Base-by-base conservation (phyloP, 352 stramenopile genomes). In the Pythium apleroticum region DNA sequence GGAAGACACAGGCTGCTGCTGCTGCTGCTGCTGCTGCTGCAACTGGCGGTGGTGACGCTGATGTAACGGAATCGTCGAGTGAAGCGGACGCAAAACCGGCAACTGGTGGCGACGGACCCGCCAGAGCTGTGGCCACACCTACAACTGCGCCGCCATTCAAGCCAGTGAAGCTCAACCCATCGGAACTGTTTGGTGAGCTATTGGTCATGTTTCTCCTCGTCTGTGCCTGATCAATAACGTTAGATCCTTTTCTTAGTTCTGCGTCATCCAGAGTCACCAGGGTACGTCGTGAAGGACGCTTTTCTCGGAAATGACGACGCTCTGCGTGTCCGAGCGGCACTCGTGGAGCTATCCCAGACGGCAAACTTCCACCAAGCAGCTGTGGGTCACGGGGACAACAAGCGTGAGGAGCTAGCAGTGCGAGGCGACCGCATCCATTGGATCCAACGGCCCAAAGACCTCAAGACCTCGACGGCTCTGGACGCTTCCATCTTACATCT, bases 381-480 rank as follows among this genome's bases (percentile, higher is more conserved):
- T 14, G 65, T 89, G 17, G 78, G 76, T 5, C 59, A 73, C 39
- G 78, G 72, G 24, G 69, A 75, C 19, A 79, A 79, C 27, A 52
- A 72, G 10, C 64, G 77, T n/a, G 73, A 74, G 19, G 76, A 88
- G 46, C 60, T 58, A 15, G 46, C 71, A 0, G 69, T 88, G 41
- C 80, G 84, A 46, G 84, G 84, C 19, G 84, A 93, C 43, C 76
- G 77, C 37, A 90, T 93, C 41, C 72, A 78, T 55, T 91, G 84
- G 84, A 80, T 93, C 41, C 60, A 79, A 25, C 68, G 76, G 0
- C 76, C 77, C 7, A 63, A 66, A 14, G 68, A 85, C 25, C 67
- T 85, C 20, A 73, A 71, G 14, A 65, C 66, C 8, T 64, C 63
- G 20, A 55, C 39, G 24, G 56, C 57, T 14, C 43, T 81, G 14